A percentile compares a stretch with the other conserved stretches of the same genome.
Evolutionary conservation across 305 asterid genomes (phyloP).

Genomic region (Fraxinus greggii): DNA sequence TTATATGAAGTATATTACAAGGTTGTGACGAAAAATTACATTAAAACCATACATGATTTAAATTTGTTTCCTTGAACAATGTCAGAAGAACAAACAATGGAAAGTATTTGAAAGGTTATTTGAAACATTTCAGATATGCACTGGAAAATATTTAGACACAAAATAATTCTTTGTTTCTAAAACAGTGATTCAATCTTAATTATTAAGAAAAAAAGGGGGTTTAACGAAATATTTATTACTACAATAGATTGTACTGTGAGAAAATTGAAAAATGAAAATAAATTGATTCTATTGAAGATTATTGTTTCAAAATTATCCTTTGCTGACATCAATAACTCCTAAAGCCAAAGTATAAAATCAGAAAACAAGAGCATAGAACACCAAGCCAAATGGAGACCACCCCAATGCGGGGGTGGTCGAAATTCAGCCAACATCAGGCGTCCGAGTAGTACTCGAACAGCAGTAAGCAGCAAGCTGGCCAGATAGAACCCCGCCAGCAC

Average conservation of each 20-base stretch:
- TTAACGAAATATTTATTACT: not conserved
- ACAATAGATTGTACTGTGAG: not conserved
- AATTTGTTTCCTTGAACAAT: not conserved
- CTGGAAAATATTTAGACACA: not conserved
- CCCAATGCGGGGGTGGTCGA: not conserved
- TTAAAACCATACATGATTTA: not conserved
- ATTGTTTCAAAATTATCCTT: not conserved
- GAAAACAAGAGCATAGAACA: not conserved
- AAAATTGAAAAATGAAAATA: not conserved
- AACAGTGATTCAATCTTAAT: not conserved
- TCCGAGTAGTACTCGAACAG: too few species aligned
- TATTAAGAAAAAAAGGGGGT: not conserved
- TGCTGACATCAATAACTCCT: not conserved
- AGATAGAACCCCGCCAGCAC: not conserved
- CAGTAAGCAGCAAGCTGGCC: not conserved
- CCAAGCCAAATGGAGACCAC: not conserved
- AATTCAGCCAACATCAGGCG: not conserved
- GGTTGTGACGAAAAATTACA: not conserved
- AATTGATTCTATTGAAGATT: not conserved
- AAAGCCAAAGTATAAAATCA: not conserved
- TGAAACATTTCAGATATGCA: not conserved
- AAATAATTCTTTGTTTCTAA: not conserved
- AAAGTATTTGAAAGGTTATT: not conserved
- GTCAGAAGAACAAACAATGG: not conserved
- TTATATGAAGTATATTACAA: not conserved